phyloP scores from a whole-genome alignment of 208 protist genomes.

The Wallacemonas rigidus region DNA sequence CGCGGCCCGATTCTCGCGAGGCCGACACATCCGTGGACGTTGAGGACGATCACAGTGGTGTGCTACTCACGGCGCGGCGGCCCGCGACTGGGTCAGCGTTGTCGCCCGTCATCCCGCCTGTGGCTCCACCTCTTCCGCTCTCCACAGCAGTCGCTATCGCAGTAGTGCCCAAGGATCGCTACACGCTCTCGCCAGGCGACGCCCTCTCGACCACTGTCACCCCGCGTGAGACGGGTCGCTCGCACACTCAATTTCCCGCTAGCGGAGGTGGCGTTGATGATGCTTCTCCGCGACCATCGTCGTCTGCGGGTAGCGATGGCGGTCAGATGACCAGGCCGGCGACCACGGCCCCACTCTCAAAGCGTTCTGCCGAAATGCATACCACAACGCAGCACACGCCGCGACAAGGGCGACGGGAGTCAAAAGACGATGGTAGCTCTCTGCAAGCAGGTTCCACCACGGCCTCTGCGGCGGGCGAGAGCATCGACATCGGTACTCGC shows the following conservation, averaged over 20 bases:
- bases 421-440: no score
- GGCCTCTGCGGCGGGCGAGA: no score
- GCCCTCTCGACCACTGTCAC: constrained; percentile 6
- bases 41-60: constrained; percentile 7
- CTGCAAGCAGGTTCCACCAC: no score
- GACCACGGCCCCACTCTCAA: no score
- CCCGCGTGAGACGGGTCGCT: background rate
- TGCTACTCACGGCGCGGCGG: constrained; percentile 6
- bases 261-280: no score
- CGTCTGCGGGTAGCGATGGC: no score
- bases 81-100: background rate
- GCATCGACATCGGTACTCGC: no score
- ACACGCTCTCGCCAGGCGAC: background rate
- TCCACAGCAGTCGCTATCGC: background rate
- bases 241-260: background rate
- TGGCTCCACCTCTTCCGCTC: background rate
- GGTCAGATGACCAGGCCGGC: no score
- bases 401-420: no score
- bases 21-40: background rate
- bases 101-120: background rate
- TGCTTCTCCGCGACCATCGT: no score
- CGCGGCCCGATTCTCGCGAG: background rate
- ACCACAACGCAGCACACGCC: no score
- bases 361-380: no score
- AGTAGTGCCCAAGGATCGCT: background rate